Base-by-base conservation (phyloP, 1,139 yeast species). In the Saccharomyces hybrid region DNA sequence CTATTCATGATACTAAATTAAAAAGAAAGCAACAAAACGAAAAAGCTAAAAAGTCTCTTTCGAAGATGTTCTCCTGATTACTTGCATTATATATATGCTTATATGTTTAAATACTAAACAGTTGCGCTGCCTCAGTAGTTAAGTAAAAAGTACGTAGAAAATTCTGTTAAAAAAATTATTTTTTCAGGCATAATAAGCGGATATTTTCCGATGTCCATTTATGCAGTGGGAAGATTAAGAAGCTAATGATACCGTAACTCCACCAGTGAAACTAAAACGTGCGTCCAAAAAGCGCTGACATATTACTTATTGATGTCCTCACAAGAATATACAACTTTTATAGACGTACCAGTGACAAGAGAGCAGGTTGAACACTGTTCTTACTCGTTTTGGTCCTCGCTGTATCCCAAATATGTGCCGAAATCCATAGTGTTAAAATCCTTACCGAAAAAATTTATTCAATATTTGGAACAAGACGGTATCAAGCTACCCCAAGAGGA, bases 41-140 rank as follows among this genome's bases (percentile, higher is more conserved):
- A 50, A 84, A 84, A 68, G 90, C 90, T 69, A 87, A 84, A 75
- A 88, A 87, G 63, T 93, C 96, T 2, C 83, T 88, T 76, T 74
- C 95, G 51, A 90, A 88, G 70, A 86, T 91, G 76, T 91, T 91
- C 51, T 55, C 63, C 13, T 65, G 54, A 55, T 20, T 9, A 25
- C 6, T 20, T 16, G 14, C 47, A 23, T 31, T 11, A 23, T 29
- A 13, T 16, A 25, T 20, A 20, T 20, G 23, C 42, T 14, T 34
- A 16, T 14, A 16, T 16, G 13, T 34, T 14, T 8, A 34, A 5
- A 38, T 9, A 38, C 16, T 13, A 20, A 20, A 38, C 4, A 38
- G 25, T 38, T 13, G 20, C 11, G 11, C 26, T 20, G 25, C 25
- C 25, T 38, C 20, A 38, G 11, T 38, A 20, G 20, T 13, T 38